These are phyloP conservation scores for Gymnopus androsaceus DNA, from an alignment of 1,284 basidiomycete genomes.

Conservation along the genomic window DNA sequence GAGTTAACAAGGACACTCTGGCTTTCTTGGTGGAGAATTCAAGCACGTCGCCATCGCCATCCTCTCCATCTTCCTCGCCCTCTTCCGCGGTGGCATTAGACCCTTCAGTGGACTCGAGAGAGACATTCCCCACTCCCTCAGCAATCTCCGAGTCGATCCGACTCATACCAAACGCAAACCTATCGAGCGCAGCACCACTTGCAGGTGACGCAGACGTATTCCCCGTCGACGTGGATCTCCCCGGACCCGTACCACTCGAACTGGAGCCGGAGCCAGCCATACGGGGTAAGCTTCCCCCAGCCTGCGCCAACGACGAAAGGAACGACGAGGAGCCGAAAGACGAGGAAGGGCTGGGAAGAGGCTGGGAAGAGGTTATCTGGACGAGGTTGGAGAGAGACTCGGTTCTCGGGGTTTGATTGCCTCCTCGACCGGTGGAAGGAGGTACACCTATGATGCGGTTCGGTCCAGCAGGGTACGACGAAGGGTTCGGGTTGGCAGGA, in stretches of 20 bases:
- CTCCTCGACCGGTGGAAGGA: constrained; percentile 92
- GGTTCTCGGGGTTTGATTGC: constrained; percentile 93
- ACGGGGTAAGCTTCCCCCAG: neutral
- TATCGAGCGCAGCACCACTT: constrained; percentile 68
- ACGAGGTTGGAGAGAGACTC: constrained; percentile 88
- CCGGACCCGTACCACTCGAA: too few species aligned
- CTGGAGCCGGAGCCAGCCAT: too few species aligned
- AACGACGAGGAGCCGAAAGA: constrained; percentile 68
- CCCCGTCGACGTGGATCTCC: too few species aligned
- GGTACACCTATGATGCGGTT: constrained; percentile 90
- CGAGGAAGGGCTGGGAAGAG: constrained; percentile 80
- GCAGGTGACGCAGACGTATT: neutral
- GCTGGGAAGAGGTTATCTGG: constrained; percentile 94
- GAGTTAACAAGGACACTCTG: constrained; percentile 8
- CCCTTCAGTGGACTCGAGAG: neutral
- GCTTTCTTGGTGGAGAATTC: constrained; percentile 6
- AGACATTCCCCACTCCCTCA: constrained; percentile 11
- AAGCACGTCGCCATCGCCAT: constrained; percentile 2
- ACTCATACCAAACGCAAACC: constrained; percentile 92
- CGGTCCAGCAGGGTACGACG: constrained; percentile 27
- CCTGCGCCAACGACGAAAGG: neutral
- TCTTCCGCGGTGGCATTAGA: neutral
- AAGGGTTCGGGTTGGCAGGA: neutral
- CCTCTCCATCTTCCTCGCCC: neutral
- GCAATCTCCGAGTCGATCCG: constrained; percentile 52